Base-by-base conservation (phyloP, 2,329 filamentous ascomycete genomes). In the Neofusicoccum kwambonambiense region DNA sequence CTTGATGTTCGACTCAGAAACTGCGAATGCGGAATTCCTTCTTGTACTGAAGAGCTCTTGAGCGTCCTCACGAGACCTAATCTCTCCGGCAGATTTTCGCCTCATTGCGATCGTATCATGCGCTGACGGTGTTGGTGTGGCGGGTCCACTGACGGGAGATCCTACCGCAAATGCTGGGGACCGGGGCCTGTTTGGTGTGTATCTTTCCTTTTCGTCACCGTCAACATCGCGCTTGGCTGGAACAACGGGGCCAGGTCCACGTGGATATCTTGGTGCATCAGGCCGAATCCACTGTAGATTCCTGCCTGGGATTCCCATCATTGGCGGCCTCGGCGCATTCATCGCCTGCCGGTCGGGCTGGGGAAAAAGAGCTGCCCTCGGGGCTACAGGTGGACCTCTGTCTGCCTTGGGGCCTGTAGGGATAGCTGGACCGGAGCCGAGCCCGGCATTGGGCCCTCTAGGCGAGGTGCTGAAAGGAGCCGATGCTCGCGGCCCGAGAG, bases 141-240 rank as follows among this genome's bases (percentile, higher is more conserved):
- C 47, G 12, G 56, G 50, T 15, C 57, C 58, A 5, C 41, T 63
- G 8, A 42, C 58, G 1, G 64, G 63, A 17, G 63, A 60, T n/a
- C 47, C 50, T 6, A 57, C 54, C 22, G 44, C 44, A 22, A 64
- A 44, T 3, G 63, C 63, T 2, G 63, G 63, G 34, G 63, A 64
- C 37, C 63, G 51, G n/a, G 63, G 63, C 45, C 63, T 60, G 12
- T 35, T 44, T 15, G 63, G 41, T 2, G 27, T 37, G n/a, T 44
- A 49, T 17, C 8, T 42, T 8, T 78, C 77, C 44, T 76, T 80
- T 62, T 83, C 81, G 37, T 82, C 80, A 9, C 71, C 73, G 19
- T 75, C 73, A 39, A 74, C 72, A 65, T 83, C 81, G 35, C 81
- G 75, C 68, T 83, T 83, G 0, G 76, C 77, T 12, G 81, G 81